Evolutionary conservation across 169 alveolate species (phyloP), one percentile per base, ranked within the genome.

Genomic region (Plasmodium ovale): DNA sequence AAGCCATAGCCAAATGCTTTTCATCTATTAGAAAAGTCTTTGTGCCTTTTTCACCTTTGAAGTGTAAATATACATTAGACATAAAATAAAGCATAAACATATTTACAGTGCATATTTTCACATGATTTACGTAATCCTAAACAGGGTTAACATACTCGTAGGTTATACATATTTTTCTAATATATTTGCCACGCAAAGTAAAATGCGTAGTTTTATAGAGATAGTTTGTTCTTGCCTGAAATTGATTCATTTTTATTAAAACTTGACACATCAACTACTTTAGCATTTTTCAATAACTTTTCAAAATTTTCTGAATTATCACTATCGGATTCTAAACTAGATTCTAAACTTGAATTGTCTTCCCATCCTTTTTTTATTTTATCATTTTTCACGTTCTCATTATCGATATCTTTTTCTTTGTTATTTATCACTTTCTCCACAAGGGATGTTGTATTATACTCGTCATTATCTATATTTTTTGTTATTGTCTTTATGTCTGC

Each of bases 281-380:
- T 79, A 67, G 73, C 89, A 65, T 79, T 79, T 67, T 79, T 79
- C 37, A 79, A 70, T 59, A 79, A 79, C 31, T 79, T 79, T 79
- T 79, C 89, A 79, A 79, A 79, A 47, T 65, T 65, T 79, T 79
- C 89, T 59, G 89, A 79, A 59, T 79, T 65, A 49, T 79, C 89
- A 79, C 89, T 79, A 12, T 64, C 89, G n/a, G 89, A 79, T 79
- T 67, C 89, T 67, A 77, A 54, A 64, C 68, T 77, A 62, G 89
- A 77, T 60, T 77, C 89, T 59, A 64, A 62, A 64, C 65, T 77
- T 64, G 89, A 65, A 25, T 77, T 39, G 19, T 51, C 70, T 4
- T 65, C 84, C 27, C 29, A 67, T 29, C 7, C 19, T 44, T 62
- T 60, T 27, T 47, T 49, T 65, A 27, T 79, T 65, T 79, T 19